Evolutionary conservation across 805 yeast genomes (phyloP), one percentile per base, ranked within the genome.

Genomic region (Nakazawaea ishiwadae): DNA sequence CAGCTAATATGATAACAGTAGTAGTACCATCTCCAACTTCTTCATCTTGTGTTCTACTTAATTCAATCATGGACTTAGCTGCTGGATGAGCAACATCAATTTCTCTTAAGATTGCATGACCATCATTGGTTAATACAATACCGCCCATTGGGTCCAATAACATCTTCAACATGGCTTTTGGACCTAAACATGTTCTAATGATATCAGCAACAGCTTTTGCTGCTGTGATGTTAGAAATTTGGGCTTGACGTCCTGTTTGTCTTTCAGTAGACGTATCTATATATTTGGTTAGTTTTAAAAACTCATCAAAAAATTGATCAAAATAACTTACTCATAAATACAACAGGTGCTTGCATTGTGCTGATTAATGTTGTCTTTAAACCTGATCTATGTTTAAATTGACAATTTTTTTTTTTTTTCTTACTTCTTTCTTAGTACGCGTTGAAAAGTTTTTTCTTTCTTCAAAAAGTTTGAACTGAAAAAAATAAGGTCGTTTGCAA

Each of bases 121-220:
- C 99, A 62, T 93, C 99, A 65, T 93, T 93, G 44, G 99, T 93
- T 49, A 93, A 72, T 12, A 91, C 97, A 51, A 93, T 85, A 24
- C 99, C 99, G 24, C 93, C 91, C 81, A 84, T 84, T 44, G 99
- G 99, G 60, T 93, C 99, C 49, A 93, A 71, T 41, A 93, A 72
- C 98, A 93, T 91, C 69, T 93, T 93, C 48, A 93, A 77, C 99
- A 93, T 93, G 27, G 99, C 99, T 63, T 91, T 91, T 40, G 99
- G 99, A 15, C 99, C 99, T 46, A 93, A 72, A 74, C 99, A 93
- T 19, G 99, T 93, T 63, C 99, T 78, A 54, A 93, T 88, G 57
- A 93, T 91, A 63, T 93, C 99, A 0, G 97, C 95, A 31, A 91
- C 98, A 2, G 99, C 96, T 59, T 93, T 93, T n/a, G 99, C 99